phyloP scores from a whole-genome alignment of 106 monocot genomes.

The Acorus calamus region DNA sequence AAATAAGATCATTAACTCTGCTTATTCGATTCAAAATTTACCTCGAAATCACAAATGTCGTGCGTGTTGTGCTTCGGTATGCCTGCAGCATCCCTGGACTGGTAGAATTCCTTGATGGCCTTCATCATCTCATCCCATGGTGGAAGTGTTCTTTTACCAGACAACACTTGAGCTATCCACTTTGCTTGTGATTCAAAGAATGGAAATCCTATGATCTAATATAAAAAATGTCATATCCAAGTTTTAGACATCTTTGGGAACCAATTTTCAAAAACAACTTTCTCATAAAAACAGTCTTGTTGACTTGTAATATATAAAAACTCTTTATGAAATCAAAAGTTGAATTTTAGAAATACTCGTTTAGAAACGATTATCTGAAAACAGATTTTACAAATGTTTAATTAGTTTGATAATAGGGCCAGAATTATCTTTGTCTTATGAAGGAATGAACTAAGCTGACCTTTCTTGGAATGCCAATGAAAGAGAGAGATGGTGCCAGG shows the following conservation, averaged over 20 bases:
- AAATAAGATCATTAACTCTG: too few species aligned
- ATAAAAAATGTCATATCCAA: too few species aligned
- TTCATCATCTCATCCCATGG: conserved; percentile 53
- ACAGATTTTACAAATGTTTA: too few species aligned
- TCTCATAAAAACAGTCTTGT: too few species aligned
- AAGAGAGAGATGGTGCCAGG: conserved; percentile 55
- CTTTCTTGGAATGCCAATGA: conserved; percentile 64
- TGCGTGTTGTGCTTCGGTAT: conserved; percentile 42
- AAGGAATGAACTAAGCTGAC: conserved; percentile 7
- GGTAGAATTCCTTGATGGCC: conserved; percentile 37
- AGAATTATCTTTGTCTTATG: not conserved
- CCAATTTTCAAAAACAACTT: too few species aligned
- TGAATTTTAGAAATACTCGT: too few species aligned
- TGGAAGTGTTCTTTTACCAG: conserved; percentile 42
- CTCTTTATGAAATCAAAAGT: too few species aligned
- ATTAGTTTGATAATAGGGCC: too few species aligned
- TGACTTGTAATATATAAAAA: too few species aligned
- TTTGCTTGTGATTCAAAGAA: conserved; percentile 65
- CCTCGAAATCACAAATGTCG: conserved; percentile 45
- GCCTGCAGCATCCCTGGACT: conserved; percentile 30
- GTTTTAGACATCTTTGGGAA: too few species aligned
- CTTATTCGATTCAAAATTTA: not conserved
- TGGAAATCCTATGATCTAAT: conserved; percentile 45
- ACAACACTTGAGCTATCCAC: conserved; percentile 60
- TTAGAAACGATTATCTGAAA: too few species aligned